These are phyloP conservation scores for Plasmodiophora brassicae DNA, from an alignment of 208 protist genomes.

Conservation along the genomic window DNA sequence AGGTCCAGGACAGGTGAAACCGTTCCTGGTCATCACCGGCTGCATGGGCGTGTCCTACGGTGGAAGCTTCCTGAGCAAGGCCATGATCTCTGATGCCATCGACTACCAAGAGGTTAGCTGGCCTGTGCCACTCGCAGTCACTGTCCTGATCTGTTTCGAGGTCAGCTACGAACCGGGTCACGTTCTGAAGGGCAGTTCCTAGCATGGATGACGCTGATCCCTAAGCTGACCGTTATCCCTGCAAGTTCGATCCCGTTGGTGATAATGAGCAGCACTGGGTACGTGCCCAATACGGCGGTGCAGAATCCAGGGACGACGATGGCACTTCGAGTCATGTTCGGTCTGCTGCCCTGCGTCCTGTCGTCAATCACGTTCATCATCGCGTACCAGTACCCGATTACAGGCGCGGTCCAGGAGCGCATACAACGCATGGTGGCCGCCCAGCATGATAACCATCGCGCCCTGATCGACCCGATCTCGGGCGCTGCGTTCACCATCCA, in stretches of 20 bases:
- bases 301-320: neutral
- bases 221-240: neutral
- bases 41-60: neutral
- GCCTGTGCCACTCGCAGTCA: neutral
- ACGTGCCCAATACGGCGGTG: neutral
- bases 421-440: neutral
- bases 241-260: neutral
- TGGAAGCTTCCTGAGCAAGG: neutral
- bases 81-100: neutral
- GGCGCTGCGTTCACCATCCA: neutral
- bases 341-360: neutral
- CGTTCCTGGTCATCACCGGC: neutral
- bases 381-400: constrained; percentile 4
- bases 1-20: neutral
- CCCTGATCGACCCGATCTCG: neutral
- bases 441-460: neutral
- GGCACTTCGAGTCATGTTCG: neutral
- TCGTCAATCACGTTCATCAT: neutral
- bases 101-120: neutral
- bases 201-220: constrained; percentile 7
- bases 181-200: constrained; percentile 1
- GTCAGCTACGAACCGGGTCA: neutral
- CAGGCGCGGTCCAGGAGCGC: neutral
- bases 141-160: neutral
- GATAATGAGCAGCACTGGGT: neutral